Conservation (phyloP, 2,329 filamentous ascomycete species). For the Xylaria digitata region DNA sequence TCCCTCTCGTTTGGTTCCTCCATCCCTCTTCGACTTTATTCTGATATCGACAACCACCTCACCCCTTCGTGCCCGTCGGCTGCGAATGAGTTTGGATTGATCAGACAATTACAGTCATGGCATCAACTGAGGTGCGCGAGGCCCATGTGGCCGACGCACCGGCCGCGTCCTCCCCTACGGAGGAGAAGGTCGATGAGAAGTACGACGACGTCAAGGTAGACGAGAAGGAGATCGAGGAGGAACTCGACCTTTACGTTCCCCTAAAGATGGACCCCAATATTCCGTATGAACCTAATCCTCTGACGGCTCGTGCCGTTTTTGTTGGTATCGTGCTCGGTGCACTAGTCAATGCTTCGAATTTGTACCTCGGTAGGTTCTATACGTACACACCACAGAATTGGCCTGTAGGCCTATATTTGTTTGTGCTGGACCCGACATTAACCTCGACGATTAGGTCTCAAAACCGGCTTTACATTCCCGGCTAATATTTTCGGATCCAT, state of each 20-base stretch:
- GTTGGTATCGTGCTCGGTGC: slow-evolving; percentile 64
- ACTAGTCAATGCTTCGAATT: slow-evolving; percentile 67
- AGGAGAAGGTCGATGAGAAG: slow-evolving; percentile 46
- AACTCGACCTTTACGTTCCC: slow-evolving; percentile 56
- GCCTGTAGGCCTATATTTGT: slow-evolving; percentile 20
- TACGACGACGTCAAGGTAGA: slow-evolving; percentile 46
- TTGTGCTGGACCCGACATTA: slow-evolving; percentile 10
- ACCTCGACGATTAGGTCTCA: slow-evolving; percentile 52
- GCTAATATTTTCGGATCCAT: slow-evolving; percentile 62
- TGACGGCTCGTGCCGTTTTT: slow-evolving; percentile 64
- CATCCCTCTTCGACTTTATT: slow-evolving; percentile 18
- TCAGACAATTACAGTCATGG: slow-evolving; percentile 42
- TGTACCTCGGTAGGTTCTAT: slow-evolving; percentile 64
- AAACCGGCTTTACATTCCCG: slow-evolving; percentile 60
- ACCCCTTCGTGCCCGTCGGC: slow-evolving; percentile 32
- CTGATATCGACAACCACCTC: slow-evolving; percentile 24
- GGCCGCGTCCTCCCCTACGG: slow-evolving; percentile 28
- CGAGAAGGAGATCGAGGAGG: slow-evolving; percentile 47
- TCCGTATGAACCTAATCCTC: slow-evolving; percentile 53
- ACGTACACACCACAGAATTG: slow-evolving; percentile 8
- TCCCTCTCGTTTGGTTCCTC: background rate
- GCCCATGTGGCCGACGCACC: slow-evolving; percentile 41
- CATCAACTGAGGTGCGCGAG: slow-evolving; percentile 42
- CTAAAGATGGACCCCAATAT: slow-evolving; percentile 52
- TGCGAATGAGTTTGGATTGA: slow-evolving; percentile 36